These are phyloP conservation scores for Wickerhamiella lipophila DNA, from an alignment of 805 yeast genomes.

Conservation along the genomic window DNA sequence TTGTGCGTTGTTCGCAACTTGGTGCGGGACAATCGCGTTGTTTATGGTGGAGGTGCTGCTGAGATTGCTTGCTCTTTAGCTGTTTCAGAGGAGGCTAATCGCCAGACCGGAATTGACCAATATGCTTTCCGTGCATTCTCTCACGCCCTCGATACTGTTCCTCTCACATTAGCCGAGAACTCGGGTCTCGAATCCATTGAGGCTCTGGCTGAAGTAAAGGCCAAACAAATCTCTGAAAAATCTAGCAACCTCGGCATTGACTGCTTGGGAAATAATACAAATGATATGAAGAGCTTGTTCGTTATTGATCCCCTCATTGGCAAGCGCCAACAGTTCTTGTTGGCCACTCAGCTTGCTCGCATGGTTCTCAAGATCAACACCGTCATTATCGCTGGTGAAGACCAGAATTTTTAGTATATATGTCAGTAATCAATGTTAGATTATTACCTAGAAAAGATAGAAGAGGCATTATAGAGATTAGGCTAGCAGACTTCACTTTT, in stretches of 20 bases:
- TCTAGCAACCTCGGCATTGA: constrained; percentile 78
- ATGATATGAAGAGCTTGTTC: constrained; percentile 86
- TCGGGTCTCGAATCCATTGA: constrained; percentile 93
- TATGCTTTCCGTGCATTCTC: constrained; percentile 95
- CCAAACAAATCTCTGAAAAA: constrained; percentile 67
- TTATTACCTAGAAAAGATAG: not conserved
- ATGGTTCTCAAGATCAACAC: constrained; percentile 96
- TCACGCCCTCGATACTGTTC: constrained; percentile 78
- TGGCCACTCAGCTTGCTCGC: constrained; percentile 95
- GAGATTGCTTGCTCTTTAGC: constrained; percentile 89
- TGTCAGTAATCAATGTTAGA: not conserved
- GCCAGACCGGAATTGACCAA: constrained; percentile 89
- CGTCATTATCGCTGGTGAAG: constrained; percentile 77
- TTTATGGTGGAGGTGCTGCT: constrained; percentile 99
- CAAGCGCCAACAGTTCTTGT: constrained; percentile 84
- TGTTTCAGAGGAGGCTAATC: constrained; percentile 82
- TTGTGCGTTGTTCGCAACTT: constrained; percentile 94
- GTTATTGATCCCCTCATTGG: constrained; percentile 96
- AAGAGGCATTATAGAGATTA: not conserved
- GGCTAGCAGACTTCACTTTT: not conserved
- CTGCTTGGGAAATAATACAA: constrained; percentile 76
- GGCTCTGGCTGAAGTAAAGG: constrained; percentile 68
- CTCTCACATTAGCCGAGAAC: constrained; percentile 92
- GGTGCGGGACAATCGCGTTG: constrained; percentile 81
- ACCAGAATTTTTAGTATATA: constrained; percentile 6